Base-by-base conservation (phyloP, 306 rosid species). In the Carpinus fangiana region DNA sequence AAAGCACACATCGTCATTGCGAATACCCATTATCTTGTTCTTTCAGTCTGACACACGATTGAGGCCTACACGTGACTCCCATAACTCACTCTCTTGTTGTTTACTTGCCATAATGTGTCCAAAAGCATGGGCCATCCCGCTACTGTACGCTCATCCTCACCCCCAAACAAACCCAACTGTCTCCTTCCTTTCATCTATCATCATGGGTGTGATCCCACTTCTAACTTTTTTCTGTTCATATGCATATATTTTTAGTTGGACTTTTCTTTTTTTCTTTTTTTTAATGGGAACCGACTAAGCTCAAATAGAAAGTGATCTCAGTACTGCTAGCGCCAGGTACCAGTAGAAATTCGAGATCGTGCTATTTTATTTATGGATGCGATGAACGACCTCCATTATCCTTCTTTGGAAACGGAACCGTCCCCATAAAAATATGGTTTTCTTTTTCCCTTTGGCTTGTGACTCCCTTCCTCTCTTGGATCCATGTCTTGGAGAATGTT, bases 41-140 rank as follows among this genome's bases (percentile, higher is more conserved):
- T 4, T 62, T 23, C 5, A 41, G 68, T 54, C 82, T 62, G 82
- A 79, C 78, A 75, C 81, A 45, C 51, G 57, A 66, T 78, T 45
- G 79, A 73, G 86, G 76, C 48, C 26, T 13, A 60, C 88, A 90
- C 91, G 92, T 90, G 95, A 87, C 53, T 14, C 86, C 90, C 92
- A 85, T 80, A 83, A 80, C 88, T 72, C 77, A 0, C 61, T 64
- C 52, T 66, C 55, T 78, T 76, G 87, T 70, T 84, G 34, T 9
- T 74, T 73, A 73, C 14, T 75, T 47, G 8, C 20, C 23, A 61
- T 20, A 16, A 38, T 38, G 71, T 18, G 71, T 66, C 71, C 71
- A 38, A 66, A 36, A 31, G 13, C 2, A 65, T 36, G 70, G 70
- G 48, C 13, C 21, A 17, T 65, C 21, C 26, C 12, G 26, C 9